Conservation (phyloP, 352 stramenopile species). For the Phytophthora aleatoria region DNA sequence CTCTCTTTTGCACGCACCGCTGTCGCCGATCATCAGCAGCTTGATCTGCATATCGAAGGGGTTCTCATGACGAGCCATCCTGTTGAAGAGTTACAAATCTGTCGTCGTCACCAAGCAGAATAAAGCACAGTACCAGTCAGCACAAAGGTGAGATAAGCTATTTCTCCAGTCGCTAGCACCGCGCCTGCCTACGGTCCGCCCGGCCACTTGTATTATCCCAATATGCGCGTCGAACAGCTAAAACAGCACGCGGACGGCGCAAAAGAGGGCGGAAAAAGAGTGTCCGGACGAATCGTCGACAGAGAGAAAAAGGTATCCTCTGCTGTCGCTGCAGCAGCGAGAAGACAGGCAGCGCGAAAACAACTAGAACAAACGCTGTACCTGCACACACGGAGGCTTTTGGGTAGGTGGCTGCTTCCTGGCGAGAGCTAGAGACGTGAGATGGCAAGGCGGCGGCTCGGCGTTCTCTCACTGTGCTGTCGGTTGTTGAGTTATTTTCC, state of each 20-base stretch:
- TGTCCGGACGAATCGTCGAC: slow-evolving; percentile 2
- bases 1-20: slow-evolving; percentile 62
- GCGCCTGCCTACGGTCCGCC: neutral
- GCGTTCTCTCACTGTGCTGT: slow-evolving; percentile 37
- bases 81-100: slow-evolving; percentile 32
- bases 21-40: slow-evolving; percentile 97
- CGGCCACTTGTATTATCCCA: neutral
- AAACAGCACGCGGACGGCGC: slow-evolving; percentile 11
- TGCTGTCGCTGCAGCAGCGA: neutral
- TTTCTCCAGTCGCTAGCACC: neutral
- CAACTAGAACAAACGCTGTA: slow-evolving; percentile 2
- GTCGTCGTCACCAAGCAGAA: slow-evolving; percentile 9
- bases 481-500: slow-evolving; percentile 43
- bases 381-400: slow-evolving; percentile 20
- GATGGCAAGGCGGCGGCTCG: slow-evolving; percentile 26
- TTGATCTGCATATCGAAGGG: slow-evolving; percentile 98
- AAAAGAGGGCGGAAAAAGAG: slow-evolving; percentile 20
- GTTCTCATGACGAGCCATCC: slow-evolving; percentile 91
- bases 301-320: slow-evolving; percentile 26
- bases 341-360: neutral
- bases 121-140: slow-evolving; percentile 6
- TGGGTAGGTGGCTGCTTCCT: slow-evolving; percentile 21
- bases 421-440: slow-evolving; percentile 20
- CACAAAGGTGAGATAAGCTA: slow-evolving; percentile 5
- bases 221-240: slow-evolving; percentile 15